Evolutionary conservation across 75 land plant genomes (phyloP), one percentile per base, ranked within the genome.

Genomic region (Adiantum capillusveneris): DNA sequence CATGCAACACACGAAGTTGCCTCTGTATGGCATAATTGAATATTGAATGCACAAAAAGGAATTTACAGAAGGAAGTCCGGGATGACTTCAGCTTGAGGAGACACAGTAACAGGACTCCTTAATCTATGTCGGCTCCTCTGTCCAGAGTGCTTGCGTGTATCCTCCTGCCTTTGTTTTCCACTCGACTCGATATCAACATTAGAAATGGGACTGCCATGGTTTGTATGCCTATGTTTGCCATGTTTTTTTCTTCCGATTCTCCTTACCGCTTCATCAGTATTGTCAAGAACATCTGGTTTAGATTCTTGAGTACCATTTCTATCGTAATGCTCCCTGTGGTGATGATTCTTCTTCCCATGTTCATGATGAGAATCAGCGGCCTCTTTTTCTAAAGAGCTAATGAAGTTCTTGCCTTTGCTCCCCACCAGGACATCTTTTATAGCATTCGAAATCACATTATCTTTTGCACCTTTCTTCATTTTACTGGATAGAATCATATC

Each of bases 61-160:
- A 46, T 46, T 46, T 69, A 83, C 58, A 79, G 60, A 26, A 82
- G 82, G 25, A 85, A 79, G 70, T 85, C 89, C 41, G 79, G 89
- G 27, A 82, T 75, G 0, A 74, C 75, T 31, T 62, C 67, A 53
- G 77, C 48, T 51, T 79, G 77, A 44, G 67, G 64, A 44, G 50
- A 65, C 17, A 74, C 41, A 29, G 53, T 28, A 7, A 59, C 16
- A 21, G 74, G 59, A 58, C 56, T 58, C n/a, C 72, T 72, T 57
- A 59, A 69, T 75, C 74, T 69, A 31, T 83, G 77, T 34, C 58
- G 43, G 59, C 57, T 20, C 50, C 56, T 75, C 41, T 75, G 72
- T 26, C 44, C 79, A 44, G 66, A 54, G 56, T 69, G 79, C 63
- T 61, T 62, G 56, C 53, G 59, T 37, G 21, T 65, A 55, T 28